Evolutionary conservation across 768 basidiomycete genomes (phyloP).

Genomic region (Phaeotremella skinneri): DNA sequence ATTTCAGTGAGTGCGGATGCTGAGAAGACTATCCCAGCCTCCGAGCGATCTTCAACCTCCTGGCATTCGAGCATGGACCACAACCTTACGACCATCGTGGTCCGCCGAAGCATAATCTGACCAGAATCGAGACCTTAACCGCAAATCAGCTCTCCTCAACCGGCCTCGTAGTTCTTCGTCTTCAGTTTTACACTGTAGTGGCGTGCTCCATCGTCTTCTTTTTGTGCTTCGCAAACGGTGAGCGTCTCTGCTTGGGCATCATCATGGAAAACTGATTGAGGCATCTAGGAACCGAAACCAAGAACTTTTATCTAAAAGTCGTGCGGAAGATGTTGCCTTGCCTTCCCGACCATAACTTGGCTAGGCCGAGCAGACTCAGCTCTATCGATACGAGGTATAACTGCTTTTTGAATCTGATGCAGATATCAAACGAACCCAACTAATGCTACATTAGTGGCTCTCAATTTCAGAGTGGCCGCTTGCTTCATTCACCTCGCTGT

Average conservation of each 20-base stretch:
- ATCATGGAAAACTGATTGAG: not conserved
- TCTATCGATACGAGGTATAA: not conserved
- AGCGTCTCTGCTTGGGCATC: conserved; percentile 5
- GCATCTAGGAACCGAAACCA: conserved; percentile 15
- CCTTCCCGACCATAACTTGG: not conserved
- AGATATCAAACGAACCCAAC: not conserved
- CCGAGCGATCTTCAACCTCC: conserved; percentile 48
- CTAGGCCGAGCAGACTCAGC: not conserved
- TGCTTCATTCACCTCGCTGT: not conserved
- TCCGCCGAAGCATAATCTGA: conserved; percentile 28
- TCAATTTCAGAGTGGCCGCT: not conserved
- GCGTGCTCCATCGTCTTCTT: conserved; percentile 47
- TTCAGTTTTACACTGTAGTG: conserved; percentile 45
- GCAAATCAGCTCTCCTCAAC: conserved; percentile 14
- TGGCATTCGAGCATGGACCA: conserved; percentile 41
- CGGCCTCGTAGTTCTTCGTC: conserved; percentile 17
- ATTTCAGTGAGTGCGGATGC: not conserved
- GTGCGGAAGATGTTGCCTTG: conserved; percentile 14
- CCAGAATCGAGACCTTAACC: conserved; percentile 29
- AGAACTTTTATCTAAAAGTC: conserved; percentile 16
- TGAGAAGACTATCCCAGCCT: conserved; percentile 22
- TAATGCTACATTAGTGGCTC: not conserved
- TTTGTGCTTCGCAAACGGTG: conserved; percentile 49
- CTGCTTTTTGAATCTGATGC: not conserved
- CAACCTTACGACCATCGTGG: conserved; percentile 36